A percentile compares a stretch with the other conserved stretches of the same genome.
Conservation (phyloP, 306 rosid genomes). For the Dicorynia guianensis region DNA sequence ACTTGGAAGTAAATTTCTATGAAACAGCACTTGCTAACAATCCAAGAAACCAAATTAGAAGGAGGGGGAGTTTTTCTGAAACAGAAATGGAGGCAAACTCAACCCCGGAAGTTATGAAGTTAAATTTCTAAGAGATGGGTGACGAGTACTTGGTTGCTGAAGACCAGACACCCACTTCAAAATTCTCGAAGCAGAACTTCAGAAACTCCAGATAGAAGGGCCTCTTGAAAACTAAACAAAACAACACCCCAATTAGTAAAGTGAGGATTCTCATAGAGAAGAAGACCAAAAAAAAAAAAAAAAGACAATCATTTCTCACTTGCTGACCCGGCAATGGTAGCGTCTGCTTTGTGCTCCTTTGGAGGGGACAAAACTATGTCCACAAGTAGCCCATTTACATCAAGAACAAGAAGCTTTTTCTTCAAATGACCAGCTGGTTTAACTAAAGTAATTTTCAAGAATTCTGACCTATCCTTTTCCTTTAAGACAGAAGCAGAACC, state of each 20-base stretch:
- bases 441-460: constrained; percentile 41
- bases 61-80: no score
- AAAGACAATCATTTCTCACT: constrained; percentile 47
- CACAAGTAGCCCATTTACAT: constrained; percentile 80
- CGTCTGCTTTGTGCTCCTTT: constrained; percentile 58
- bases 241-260: constrained; percentile 41
- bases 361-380: constrained; percentile 73
- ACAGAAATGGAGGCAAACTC: background rate
- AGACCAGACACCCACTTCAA: constrained; percentile 94
- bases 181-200: constrained; percentile 82
- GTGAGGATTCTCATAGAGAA: constrained; percentile 7
- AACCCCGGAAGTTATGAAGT: background rate
- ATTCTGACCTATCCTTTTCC: constrained; percentile 40
- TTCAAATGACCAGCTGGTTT: constrained; percentile 36
- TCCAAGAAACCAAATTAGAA: no score
- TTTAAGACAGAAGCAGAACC: constrained; percentile 27
- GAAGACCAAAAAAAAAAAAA: constrained; percentile 15
- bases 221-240: constrained; percentile 81
- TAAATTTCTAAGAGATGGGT: constrained; percentile 26
- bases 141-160: constrained; percentile 74
- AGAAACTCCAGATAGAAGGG: constrained; percentile 80
- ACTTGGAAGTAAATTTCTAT: constrained; percentile 20
- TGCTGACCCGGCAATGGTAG: constrained; percentile 54
- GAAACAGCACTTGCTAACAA: constrained; percentile 1
- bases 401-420: constrained; percentile 87